Evolutionary conservation across 345 rosid species (phyloP), one percentile per base, ranked within the genome.

Genomic region (Cardamine chenopodiifolia): DNA sequence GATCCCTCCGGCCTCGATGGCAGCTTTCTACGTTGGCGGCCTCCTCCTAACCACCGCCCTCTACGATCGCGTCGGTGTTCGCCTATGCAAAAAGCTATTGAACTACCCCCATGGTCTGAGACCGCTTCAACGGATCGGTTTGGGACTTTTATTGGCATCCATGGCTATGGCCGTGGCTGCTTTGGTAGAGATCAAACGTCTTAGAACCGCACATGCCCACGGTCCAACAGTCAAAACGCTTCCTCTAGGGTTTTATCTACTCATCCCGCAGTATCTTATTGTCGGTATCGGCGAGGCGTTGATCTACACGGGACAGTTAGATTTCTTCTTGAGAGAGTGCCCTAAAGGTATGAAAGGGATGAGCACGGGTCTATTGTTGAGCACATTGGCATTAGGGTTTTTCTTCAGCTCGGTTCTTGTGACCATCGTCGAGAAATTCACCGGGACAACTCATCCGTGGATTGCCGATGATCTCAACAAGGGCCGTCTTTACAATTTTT

Each of bases 261-360:
- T 94, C 55, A 73, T 83, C 55, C 99, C 99, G 4, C 96, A 91
- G 57, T 94, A 91, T 70, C 74, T 91, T 59, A 68, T 94, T 4
- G 96, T 94, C 4, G 97, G 99, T 19, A 69, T 97, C 0, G 97
- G 99, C 0, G 99, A 95, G 79, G 99, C 99, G 1, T 85, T 95
- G 69, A 86, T 86, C 2, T 95, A 95, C 56, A 86, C 86, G 0
- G 97, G 99, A 44, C 97, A 91, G 54, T 85, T 95, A 35, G 97
- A 90, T 68, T 91, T 95, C 75, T 95, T 95, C 87, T 79, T 94
- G 12, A 87, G 90, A 64, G 99, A 95, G 73, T 95, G 99, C 47
- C 99, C 99, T 1, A 91, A 95, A 67, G 99, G 99, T 17, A 95
- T 95, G 99, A 95, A 95, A 82, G 92, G 96, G 0, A 95, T 95